A percentile compares a stretch with the other conserved stretches of the same genome.
phyloP scores from a whole-genome alignment of 2,329 filamentous ascomycete species.

The Cladosporium phlei region DNA sequence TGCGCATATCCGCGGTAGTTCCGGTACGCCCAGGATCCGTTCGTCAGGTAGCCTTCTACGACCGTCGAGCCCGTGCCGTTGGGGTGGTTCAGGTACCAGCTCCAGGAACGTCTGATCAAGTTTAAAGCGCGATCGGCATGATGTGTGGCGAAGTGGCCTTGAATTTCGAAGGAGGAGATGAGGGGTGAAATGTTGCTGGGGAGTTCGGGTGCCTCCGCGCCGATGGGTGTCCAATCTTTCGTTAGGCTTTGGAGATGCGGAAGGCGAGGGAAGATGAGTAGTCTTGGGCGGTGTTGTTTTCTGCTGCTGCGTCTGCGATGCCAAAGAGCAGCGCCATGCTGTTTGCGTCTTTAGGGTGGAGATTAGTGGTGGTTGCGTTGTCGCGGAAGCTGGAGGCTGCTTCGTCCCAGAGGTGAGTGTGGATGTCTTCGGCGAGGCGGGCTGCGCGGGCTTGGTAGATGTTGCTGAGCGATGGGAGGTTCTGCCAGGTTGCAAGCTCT shows the following conservation, averaged over 20 bases:
- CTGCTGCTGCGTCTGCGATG: conserved; percentile 35
- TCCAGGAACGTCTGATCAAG: conserved; percentile 46
- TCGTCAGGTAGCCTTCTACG: conserved; percentile 47
- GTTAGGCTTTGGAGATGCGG: conserved; percentile 32
- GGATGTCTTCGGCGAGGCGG: conserved; percentile 29
- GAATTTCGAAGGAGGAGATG: conserved; percentile 45
- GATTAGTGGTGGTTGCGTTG: conserved; percentile 30
- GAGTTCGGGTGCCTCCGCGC: conserved; percentile 47
- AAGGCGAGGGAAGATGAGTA: too few relatives aligned
- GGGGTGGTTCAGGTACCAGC: conserved; percentile 52
- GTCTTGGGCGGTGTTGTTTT: conserved; percentile 21
- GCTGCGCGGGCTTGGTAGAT: conserved; percentile 48
- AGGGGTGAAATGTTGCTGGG: conserved; percentile 45
- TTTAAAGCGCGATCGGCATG: conserved; percentile 38
- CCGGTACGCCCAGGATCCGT: conserved; percentile 44
- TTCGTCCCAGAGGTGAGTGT: conserved; percentile 21
- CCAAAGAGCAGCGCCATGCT: conserved; percentile 39
- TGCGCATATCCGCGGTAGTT: background rate
- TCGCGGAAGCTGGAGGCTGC: conserved; percentile 32
- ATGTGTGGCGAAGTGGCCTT: conserved; percentile 40
- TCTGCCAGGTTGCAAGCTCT: conserved; percentile 42
- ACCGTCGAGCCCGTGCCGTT: conserved; percentile 52
- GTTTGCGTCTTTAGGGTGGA: conserved; percentile 48
- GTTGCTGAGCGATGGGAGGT: conserved; percentile 38
- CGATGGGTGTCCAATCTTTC: conserved; percentile 39